Percentiles rank a stretch among this genome's conserved stretches.
Conservation (phyloP, 306 rosid genomes). For the Acmispon strigosus region DNA sequence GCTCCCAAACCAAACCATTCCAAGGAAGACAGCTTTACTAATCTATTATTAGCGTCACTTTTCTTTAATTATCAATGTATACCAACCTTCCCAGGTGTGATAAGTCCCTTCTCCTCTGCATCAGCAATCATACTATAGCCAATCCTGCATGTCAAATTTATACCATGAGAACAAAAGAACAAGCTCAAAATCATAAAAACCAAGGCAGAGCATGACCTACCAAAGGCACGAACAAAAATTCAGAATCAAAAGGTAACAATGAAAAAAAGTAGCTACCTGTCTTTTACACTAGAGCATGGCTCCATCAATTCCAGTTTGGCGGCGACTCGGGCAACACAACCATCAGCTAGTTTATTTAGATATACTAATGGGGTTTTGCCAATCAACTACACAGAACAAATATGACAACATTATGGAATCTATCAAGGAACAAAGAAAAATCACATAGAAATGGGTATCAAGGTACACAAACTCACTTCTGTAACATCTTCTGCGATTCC, state of each 20-base stretch:
- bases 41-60: too few species aligned
- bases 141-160: conserved; percentile 37
- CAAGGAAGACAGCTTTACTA: neutral
- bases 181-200: neutral
- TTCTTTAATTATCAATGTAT: neutral
- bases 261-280: conserved; percentile 39
- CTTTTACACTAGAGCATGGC: conserved; percentile 79
- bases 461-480: conserved; percentile 40
- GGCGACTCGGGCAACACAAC: conserved; percentile 64
- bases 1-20: conserved; percentile 4
- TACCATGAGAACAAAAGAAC: conserved; percentile 11
- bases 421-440: neutral
- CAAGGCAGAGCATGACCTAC: neutral
- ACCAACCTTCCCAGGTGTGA: conserved; percentile 68
- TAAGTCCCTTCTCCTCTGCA: conserved; percentile 67
- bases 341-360: conserved; percentile 51
- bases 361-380: conserved; percentile 81
- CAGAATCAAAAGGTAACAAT: neutral
- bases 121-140: conserved; percentile 82
- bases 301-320: conserved; percentile 74
- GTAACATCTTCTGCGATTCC: conserved; percentile 71
- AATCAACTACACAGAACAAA: conserved; percentile 38
- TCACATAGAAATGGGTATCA: neutral
- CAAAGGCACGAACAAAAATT: neutral
- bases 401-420: neutral